Evolutionary conservation across 768 basidiomycete genomes (phyloP), one percentile per base, ranked within the genome.

Genomic region (Termitomyces sp.): DNA sequence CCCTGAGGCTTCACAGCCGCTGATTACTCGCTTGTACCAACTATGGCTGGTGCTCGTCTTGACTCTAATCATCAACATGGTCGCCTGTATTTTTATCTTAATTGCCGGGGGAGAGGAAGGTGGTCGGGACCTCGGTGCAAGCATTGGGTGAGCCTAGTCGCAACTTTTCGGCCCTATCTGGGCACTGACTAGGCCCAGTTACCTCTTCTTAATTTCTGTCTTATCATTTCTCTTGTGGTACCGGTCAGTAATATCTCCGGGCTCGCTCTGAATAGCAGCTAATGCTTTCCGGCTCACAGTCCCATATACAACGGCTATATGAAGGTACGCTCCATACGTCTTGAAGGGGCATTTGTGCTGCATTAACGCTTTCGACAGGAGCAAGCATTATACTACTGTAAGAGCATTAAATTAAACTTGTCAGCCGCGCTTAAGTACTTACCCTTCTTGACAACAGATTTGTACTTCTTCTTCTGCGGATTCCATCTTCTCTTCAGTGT

Each of bases 261-360:
- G 23, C 9, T 34, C 34, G 21, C 32, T 42, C 31, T 23, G 17
- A 51, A 38, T 19, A 11, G 19, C 16, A n/a, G 17, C 41, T 44
- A 14, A 53, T 23, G 16, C n/a, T 19, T 59, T 54, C 35, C 51
- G 55, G 58, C 29, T 54, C 60, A 37, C 66, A 93, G 93, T 66
- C 95, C 96, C 16, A 91, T 95, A 68, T 98, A 98, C 77, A 95
- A 97, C 65, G 95, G 92, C 53, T 96, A 93, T 77, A 92, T 94
- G 87, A 96, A 97, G 83, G 95, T 88, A 66, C 68, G 77, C 67
- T 54, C 35, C 52, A 51, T 32, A 49, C 54, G 59, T 45, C 64
- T 50, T 34, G 38, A 38, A 59, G 54, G 57, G 54, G 43, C 32
- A 49, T 50, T 42, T 64, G 45, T 61, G 35, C 59, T 21, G 29